Evolutionary conservation across 495 filamentous ascomycete genomes (phyloP), one percentile per base, ranked within the genome.

Genomic region (Lasiosphaeria ovina): DNA sequence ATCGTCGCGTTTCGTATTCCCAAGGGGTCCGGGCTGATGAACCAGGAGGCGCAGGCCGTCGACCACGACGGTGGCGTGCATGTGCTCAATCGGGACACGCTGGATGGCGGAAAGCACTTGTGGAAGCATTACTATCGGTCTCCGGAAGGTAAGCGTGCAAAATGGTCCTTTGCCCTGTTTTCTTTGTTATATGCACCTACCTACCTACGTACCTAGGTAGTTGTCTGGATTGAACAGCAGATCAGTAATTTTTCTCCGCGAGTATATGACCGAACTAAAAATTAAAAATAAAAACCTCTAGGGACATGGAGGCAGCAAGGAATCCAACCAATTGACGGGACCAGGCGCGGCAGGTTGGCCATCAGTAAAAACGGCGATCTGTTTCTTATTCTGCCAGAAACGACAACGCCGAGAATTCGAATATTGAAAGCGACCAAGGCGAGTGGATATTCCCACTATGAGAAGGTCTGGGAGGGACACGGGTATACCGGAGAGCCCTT

Each of bases 91-190:
- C 63, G 78, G 0, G 75, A 80, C 40, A 65, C 63, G 0, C 47
- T 66, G 9, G 66, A 65, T 40, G 75, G 74, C 2, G 65, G 44
- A n/a, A 47, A 61, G 42, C 59, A 51, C 14, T 4, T 62, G 47
- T 81, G 79, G 79, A 79, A 76, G 52, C 79, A 81, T 63, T 80
- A 81, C 54, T 77, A 76, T 59, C 58, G 74, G 34, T 64, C 68
- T 6, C 69, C 75, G 11, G 59, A 62, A 11, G 72, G 75, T 77
- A 45, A 66, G 69, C 24, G 24, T 24, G 0, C 24, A 24, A 24
- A 24, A 24, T 2, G 24, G 24, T 24, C 24, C 24, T 69, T 47
- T 35, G 8, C 11, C 36, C 17, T 12, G 6, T 34, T 45, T 31
- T 45, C 9, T 10, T 17, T 12, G 35, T 55, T 42, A 7, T 16